phyloP scores from a whole-genome alignment of 352 stramenopile species.

The Pythium rishiriense region DNA sequence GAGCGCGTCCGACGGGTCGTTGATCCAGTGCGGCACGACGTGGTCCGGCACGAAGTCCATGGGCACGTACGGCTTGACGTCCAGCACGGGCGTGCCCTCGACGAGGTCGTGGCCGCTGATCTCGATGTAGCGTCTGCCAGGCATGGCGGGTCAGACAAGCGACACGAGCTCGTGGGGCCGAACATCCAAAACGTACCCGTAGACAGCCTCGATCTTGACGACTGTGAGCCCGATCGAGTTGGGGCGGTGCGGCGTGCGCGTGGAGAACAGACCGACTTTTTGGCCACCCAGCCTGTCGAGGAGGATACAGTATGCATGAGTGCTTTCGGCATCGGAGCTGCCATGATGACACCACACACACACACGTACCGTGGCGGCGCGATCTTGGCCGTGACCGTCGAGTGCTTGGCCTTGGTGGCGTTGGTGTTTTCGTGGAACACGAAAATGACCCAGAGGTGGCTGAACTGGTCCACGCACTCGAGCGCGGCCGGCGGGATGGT shows the following conservation, averaged over 20 bases:
- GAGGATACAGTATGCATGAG: background rate
- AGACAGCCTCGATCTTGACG: constrained; percentile 89
- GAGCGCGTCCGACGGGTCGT: constrained; percentile 48
- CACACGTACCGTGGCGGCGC: constrained; percentile 55
- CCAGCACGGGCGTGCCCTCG: constrained; percentile 96
- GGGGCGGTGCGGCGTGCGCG: constrained; percentile 94
- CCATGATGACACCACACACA: background rate
- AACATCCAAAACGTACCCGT: constrained; percentile 50
- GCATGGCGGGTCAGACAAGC: background rate
- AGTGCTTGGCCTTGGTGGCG: constrained; percentile 41
- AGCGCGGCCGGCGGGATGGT: constrained; percentile 73
- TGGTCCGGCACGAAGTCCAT: constrained; percentile 67
- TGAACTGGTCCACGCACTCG: constrained; percentile 84
- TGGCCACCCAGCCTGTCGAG: constrained; percentile 54
- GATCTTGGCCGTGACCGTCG: constrained; percentile 82
- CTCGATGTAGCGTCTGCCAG: constrained; percentile 65
- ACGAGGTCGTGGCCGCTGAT: constrained; percentile 94
- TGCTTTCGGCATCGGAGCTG: too few relatives aligned
- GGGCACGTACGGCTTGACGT: constrained; percentile 98
- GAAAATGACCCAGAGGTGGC: constrained; percentile 90
- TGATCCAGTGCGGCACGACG: constrained; percentile 70
- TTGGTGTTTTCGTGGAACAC: constrained; percentile 93
- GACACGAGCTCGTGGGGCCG: background rate
- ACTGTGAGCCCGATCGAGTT: constrained; percentile 94
- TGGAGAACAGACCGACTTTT: constrained; percentile 95